phyloP scores from a whole-genome alignment of 306 rosid genomes.

The Quercus rubra region DNA sequence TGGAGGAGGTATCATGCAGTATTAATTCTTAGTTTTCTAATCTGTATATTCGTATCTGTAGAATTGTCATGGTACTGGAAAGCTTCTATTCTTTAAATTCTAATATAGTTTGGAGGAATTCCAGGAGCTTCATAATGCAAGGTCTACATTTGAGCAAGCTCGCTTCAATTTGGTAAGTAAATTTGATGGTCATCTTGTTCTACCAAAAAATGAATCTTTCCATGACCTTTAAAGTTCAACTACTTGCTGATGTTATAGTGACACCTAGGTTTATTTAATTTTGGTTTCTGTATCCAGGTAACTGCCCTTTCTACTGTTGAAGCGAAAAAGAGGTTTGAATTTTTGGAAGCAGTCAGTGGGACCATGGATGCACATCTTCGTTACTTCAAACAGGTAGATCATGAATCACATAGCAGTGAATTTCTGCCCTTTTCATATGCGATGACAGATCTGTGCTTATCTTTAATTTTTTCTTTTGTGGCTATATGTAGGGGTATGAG shows the following conservation, averaged over 20 bases:
- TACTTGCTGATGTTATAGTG: background rate
- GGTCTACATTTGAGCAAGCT: slow-evolving; percentile 94
- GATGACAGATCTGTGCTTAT: slow-evolving; percentile 8
- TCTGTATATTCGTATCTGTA: slow-evolving; percentile 1
- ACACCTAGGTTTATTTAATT: slow-evolving; percentile 11
- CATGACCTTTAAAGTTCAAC: background rate
- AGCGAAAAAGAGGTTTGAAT: slow-evolving; percentile 96
- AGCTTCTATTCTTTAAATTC: slow-evolving; percentile 13
- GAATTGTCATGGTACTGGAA: slow-evolving; percentile 11
- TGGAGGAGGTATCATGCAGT: slow-evolving; percentile 76
- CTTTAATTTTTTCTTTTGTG: background rate
- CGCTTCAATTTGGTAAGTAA: slow-evolving; percentile 83
- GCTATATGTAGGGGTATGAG: slow-evolving; percentile 50
- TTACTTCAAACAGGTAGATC: slow-evolving; percentile 88
- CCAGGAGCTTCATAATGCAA: slow-evolving; percentile 93
- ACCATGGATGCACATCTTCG: slow-evolving; percentile 99
- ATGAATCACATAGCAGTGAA: slow-evolving; percentile 23
- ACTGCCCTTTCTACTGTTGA: slow-evolving; percentile 93
- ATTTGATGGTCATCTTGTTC: slow-evolving; percentile 4
- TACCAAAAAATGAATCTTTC: slow-evolving; percentile 6
- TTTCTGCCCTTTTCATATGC: slow-evolving; percentile 11
- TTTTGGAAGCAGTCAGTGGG: slow-evolving; percentile 99
- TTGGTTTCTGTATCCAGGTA: slow-evolving; percentile 51
- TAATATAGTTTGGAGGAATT: slow-evolving; percentile 33
- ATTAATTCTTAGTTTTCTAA: background rate